A percentile compares a stretch with the other conserved stretches of the same genome.
These are phyloP conservation scores for Pichia sp. DNA, from an alignment of 1,139 yeast species.

Conservation along the genomic window DNA sequence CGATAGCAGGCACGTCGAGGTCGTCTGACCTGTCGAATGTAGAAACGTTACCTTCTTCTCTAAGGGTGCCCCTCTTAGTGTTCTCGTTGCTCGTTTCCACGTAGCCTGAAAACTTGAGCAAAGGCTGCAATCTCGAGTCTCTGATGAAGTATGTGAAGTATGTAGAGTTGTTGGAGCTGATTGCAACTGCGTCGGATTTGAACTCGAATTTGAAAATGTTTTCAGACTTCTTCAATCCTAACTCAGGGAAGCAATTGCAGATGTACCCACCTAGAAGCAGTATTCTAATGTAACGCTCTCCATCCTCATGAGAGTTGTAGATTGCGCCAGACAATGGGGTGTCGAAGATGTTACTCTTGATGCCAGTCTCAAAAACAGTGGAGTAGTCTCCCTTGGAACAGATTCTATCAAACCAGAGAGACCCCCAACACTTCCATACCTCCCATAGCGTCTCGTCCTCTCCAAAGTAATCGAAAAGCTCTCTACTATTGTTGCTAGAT, in stretches of 20 bases:
- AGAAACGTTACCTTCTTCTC: not conserved
- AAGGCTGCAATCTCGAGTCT: constrained; percentile 26
- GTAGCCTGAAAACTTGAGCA: constrained; percentile 19
- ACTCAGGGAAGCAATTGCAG: constrained; percentile 47
- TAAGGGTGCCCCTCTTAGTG: not conserved
- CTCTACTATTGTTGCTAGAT: constrained; percentile 7
- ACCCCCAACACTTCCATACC: constrained; percentile 84
- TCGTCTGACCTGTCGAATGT: not conserved
- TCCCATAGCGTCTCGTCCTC: constrained; percentile 63
- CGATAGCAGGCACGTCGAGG: not conserved
- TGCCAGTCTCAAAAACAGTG: constrained; percentile 54
- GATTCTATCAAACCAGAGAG: constrained; percentile 69
- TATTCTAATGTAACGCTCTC: constrained; percentile 48
- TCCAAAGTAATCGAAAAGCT: constrained; percentile 40
- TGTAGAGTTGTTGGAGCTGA: constrained; percentile 20
- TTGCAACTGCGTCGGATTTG: constrained; percentile 3
- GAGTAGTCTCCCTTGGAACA: constrained; percentile 48
- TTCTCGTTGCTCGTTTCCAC: constrained; percentile 7
- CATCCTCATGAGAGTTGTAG: constrained; percentile 38
- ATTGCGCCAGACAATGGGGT: constrained; percentile 62
- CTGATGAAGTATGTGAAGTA: constrained; percentile 26
- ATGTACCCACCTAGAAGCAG: constrained; percentile 38
- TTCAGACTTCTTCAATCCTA: constrained; percentile 48
- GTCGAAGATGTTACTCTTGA: constrained; percentile 57
- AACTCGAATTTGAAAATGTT: constrained; percentile 43